phyloP scores from a whole-genome alignment of 495 filamentous ascomycete genomes.

The Aspergillus mulundensis region DNA sequence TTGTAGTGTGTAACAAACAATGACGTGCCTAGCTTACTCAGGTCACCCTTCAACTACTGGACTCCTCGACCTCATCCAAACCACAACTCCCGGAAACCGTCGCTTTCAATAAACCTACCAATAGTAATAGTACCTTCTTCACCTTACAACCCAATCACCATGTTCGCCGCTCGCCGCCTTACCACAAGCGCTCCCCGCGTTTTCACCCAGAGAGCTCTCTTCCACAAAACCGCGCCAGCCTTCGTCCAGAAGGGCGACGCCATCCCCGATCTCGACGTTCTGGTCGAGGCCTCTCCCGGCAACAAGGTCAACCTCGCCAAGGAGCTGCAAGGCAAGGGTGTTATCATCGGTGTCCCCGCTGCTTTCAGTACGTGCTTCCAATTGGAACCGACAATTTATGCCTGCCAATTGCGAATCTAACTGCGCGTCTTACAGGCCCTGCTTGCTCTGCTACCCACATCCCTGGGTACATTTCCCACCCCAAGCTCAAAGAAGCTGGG shows the following conservation, averaged over 20 bases:
- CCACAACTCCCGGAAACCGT: constrained; percentile 5
- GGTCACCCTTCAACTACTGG: constrained; percentile 8
- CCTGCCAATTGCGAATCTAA: constrained; percentile 10
- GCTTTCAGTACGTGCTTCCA: constrained; percentile 69
- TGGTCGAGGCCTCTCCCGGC: constrained; percentile 59
- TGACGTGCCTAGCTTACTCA: constrained; percentile 10
- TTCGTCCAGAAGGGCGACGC: constrained; percentile 58
- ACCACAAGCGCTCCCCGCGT: constrained; percentile 34
- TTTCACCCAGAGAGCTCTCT: constrained; percentile 34
- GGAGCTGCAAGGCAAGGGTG: constrained; percentile 65
- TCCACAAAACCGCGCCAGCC: constrained; percentile 53
- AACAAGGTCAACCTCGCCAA: constrained; percentile 83
- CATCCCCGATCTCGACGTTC: constrained; percentile 57
- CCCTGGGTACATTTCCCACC: constrained; percentile 75
- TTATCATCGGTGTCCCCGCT: constrained; percentile 88
- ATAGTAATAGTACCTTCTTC: not conserved
- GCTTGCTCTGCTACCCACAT: constrained; percentile 76
- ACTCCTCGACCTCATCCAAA: constrained; percentile 1
- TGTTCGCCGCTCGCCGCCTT: constrained; percentile 44
- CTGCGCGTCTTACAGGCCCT: constrained; percentile 44
- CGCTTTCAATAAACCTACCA: too few species aligned
- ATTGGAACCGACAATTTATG: too few species aligned
- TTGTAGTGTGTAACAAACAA: not conserved
- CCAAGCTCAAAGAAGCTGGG: constrained; percentile 68
- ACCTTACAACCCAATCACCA: constrained; percentile 10